Evolutionary conservation across 441 rosid species (phyloP).

Genomic region (Pelargonium myrrhifolium): DNA sequence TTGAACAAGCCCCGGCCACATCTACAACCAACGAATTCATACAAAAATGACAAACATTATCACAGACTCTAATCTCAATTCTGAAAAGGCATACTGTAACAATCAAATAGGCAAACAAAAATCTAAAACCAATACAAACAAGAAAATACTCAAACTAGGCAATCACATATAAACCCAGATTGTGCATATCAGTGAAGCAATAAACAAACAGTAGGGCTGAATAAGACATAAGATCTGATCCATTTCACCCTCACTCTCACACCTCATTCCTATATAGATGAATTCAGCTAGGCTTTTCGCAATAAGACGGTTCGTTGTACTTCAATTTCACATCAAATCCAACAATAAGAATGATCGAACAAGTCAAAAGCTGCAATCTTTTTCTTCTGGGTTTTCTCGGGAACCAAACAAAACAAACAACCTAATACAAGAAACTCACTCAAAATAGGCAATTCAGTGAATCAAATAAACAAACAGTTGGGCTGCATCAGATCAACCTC

Average conservation of each 20-base stretch:
- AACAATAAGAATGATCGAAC: not conserved
- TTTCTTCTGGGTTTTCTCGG: not conserved
- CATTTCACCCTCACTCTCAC: not conserved
- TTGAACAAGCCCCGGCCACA: constrained; percentile 87
- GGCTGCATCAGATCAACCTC: not conserved
- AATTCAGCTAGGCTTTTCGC: not conserved
- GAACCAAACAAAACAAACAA: constrained; percentile 5
- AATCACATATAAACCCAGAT: not conserved
- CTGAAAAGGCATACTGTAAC: too few relatives aligned
- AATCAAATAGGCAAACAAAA: too few relatives aligned
- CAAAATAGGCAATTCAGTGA: not conserved
- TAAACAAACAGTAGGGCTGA: not conserved
- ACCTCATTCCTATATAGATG: not conserved
- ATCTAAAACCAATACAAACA: not conserved
- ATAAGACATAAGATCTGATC: too few relatives aligned
- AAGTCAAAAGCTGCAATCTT: not conserved
- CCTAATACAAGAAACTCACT: not conserved
- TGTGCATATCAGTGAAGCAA: not conserved
- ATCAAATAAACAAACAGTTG: not conserved
- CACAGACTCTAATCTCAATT: too few relatives aligned
- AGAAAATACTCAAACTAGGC: not conserved
- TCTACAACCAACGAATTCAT: constrained; percentile 33
- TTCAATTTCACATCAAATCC: not conserved
- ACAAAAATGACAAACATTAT: not conserved
- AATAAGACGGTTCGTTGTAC: not conserved